A percentile compares a stretch with the other conserved stretches of the same genome.
phyloP scores from a whole-genome alignment of 352 stramenopile species.

The Phytophthora rubi region DNA sequence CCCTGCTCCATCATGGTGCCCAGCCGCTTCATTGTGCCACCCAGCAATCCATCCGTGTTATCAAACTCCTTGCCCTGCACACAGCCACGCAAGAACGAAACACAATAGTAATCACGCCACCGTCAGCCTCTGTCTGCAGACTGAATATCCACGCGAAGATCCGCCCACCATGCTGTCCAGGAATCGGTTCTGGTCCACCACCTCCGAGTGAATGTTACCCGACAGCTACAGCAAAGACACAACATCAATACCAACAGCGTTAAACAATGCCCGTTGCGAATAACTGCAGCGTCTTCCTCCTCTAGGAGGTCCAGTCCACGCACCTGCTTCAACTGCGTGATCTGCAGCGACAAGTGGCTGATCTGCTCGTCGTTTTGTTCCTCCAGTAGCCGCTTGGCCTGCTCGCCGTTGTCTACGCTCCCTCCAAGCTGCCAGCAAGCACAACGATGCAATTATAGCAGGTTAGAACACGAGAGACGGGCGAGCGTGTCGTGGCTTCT shows the following conservation, averaged over 20 bases:
- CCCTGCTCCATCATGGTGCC: conserved; percentile 89
- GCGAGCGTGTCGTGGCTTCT: neutral
- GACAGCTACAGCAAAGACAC: conserved; percentile 54
- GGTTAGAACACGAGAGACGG: neutral
- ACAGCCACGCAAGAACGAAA: neutral
- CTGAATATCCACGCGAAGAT: neutral
- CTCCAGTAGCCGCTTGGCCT: conserved; percentile 80
- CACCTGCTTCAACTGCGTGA: conserved; percentile 87
- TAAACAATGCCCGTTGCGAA: neutral
- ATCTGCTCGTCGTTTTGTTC: conserved; percentile 91
- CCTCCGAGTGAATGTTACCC: conserved; percentile 78
- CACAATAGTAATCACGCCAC: neutral
- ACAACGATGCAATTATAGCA: neutral
- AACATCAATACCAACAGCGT: neutral
- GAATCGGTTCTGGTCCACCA: conserved; percentile 84
- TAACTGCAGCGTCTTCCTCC: neutral
- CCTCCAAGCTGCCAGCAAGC: conserved; percentile 36
- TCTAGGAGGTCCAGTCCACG: neutral
- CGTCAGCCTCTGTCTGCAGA: neutral
- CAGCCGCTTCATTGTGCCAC: conserved; percentile 87
- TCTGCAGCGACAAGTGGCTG: conserved; percentile 87
- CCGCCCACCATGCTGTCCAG: conserved; percentile 77
- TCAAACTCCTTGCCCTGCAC: conserved; percentile 84
- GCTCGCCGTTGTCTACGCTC: conserved; percentile 67
- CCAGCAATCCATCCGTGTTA: conserved; percentile 82